Evolutionary conservation across 228 moss, liverwort and hornwort genomes (phyloP).

Genomic region (Sphagnum magellanicum): DNA sequence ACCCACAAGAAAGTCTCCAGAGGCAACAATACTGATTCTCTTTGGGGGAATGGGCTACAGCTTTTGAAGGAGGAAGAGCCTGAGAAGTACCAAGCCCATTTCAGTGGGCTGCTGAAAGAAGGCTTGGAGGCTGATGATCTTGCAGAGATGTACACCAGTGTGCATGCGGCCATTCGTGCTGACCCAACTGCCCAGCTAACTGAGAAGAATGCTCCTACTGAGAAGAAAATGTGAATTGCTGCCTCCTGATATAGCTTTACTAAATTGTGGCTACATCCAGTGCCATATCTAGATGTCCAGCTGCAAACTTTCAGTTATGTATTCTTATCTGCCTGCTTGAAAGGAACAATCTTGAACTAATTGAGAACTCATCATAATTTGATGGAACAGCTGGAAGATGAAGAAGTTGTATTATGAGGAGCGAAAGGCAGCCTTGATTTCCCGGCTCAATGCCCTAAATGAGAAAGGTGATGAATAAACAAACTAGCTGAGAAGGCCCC

Average conservation of each 20-base stretch:
- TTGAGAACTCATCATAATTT: no score
- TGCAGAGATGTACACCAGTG: conserved; percentile 56
- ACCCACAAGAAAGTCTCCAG: no score
- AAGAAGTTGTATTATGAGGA: conserved; percentile 40
- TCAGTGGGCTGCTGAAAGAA: conserved; percentile 46
- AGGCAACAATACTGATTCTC: no score
- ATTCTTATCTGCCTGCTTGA: background rate
- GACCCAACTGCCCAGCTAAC: conserved; percentile 59
- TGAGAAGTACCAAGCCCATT: conserved; percentile 76
- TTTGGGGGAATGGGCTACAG: conserved; percentile 16
- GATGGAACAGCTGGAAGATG: conserved; percentile 42
- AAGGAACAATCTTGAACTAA: no score
- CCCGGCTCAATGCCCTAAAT: no score
- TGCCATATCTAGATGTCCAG: background rate
- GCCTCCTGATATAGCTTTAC: no score
- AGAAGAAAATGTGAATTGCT: conserved; percentile 56
- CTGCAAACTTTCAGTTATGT: background rate
- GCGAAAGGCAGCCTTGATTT: no score
- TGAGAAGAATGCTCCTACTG: conserved; percentile 56
- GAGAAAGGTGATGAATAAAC: no score
- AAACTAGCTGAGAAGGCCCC: no score
- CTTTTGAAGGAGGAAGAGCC: conserved; percentile 79
- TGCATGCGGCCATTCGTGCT: conserved; percentile 79
- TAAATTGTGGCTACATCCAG: no score
- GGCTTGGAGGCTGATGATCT: conserved; percentile 61